These are phyloP conservation scores for Cantharellus cinnabarinus DNA, from an alignment of 768 basidiomycete genomes.

Conservation along the genomic window DNA sequence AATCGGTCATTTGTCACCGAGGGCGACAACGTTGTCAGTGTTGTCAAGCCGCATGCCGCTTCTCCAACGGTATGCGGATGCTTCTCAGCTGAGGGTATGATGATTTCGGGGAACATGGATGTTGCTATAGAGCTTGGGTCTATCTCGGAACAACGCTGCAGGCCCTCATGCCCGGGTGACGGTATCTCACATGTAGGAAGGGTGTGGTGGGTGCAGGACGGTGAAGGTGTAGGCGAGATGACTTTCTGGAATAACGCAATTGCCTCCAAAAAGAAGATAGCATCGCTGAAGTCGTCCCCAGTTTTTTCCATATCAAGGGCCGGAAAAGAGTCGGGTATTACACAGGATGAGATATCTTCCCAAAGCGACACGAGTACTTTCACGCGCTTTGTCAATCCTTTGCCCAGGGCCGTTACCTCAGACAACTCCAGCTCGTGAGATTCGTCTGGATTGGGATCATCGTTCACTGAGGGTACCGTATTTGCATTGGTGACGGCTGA, in stretches of 20 bases:
- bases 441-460: not conserved
- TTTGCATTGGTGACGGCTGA: not conserved
- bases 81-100: too few relatives aligned
- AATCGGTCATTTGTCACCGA: slow-evolving; percentile 11
- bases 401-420: not conserved
- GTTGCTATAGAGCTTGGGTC: slow-evolving; percentile 1
- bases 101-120: not conserved
- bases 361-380: not conserved
- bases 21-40: slow-evolving; percentile 17
- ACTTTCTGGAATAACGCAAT: not conserved
- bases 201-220: not conserved
- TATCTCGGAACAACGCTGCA: not conserved
- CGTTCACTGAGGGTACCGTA: not conserved
- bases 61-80: too few relatives aligned
- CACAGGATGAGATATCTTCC: not conserved
- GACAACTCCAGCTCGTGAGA: not conserved
- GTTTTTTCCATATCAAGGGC: not conserved
- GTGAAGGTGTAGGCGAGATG: not conserved
- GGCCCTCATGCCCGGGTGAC: not conserved
- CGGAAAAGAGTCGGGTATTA: too few relatives aligned
- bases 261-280: not conserved
- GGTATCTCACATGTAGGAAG: not conserved
- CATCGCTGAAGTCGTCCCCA: not conserved
- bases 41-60: not conserved
- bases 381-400: not conserved